Conservation (phyloP, 2,329 filamentous ascomycete species). For the Calonectria multiphialidica region DNA sequence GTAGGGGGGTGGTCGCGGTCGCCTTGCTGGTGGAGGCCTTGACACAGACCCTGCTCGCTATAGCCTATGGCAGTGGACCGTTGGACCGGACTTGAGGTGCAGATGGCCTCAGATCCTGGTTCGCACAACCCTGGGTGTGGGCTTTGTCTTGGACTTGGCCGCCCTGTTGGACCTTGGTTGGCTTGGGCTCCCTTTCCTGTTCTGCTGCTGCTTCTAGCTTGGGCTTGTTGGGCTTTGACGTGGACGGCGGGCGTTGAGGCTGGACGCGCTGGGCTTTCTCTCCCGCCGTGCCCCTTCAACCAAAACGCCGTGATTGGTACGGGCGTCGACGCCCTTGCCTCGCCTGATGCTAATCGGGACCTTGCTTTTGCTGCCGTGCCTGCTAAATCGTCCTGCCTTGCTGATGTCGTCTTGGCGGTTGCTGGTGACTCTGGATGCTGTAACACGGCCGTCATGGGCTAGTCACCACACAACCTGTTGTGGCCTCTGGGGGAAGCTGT, state of each 20-base stretch:
- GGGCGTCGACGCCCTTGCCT: conserved; percentile 15
- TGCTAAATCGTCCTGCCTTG: background rate
- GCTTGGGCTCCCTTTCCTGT: conserved; percentile 25
- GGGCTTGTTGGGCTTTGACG: conserved; percentile 31
- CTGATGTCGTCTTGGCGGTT: conserved; percentile 5
- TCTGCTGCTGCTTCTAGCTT: conserved; percentile 33
- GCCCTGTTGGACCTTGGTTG: conserved; percentile 13
- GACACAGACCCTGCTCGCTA: conserved; percentile 36
- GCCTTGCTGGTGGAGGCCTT: conserved; percentile 41
- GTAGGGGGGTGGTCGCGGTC: conserved; percentile 36
- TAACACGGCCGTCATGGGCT: conserved; percentile 35
- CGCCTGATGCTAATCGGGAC: conserved; percentile 9
- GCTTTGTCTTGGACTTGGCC: conserved; percentile 9
- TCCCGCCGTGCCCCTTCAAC: conserved; percentile 18
- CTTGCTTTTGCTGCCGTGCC: conserved; percentile 25
- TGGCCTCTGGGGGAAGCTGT: conserved; percentile 29
- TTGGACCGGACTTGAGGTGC: conserved; percentile 34
- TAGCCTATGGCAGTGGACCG: conserved; percentile 42
- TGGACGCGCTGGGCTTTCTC: conserved; percentile 10
- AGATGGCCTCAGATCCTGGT: conserved; percentile 31
- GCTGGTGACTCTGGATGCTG: conserved; percentile 15
- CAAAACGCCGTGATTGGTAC: conserved; percentile 16
- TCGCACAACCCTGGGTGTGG: conserved; percentile 35
- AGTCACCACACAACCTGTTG: conserved; percentile 36
- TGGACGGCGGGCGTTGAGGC: conserved; percentile 12